Conservation (phyloP, 345 rosid genomes). For the Linum lewisii region DNA sequence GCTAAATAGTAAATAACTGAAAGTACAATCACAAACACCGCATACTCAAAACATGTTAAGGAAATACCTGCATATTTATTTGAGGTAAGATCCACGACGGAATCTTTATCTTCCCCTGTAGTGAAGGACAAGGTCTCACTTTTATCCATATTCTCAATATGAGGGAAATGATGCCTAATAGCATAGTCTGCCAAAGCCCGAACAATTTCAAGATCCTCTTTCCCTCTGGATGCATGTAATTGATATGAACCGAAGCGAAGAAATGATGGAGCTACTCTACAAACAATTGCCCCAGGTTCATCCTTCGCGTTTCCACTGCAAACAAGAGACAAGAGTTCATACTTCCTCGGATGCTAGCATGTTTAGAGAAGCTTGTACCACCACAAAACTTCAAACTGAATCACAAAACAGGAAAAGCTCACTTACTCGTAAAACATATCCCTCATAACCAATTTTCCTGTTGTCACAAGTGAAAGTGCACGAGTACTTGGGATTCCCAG, state of each 20-base stretch:
- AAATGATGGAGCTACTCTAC: slow-evolving; percentile 86
- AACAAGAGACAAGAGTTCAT: slow-evolving; percentile 7
- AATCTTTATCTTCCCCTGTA: slow-evolving; percentile 66
- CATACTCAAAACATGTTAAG: not conserved
- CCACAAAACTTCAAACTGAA: not conserved
- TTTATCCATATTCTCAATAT: slow-evolving; percentile 64
- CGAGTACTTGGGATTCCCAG: slow-evolving; percentile 97
- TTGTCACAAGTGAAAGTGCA: slow-evolving; percentile 84
- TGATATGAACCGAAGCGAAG: slow-evolving; percentile 91
- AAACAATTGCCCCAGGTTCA: slow-evolving; percentile 92
- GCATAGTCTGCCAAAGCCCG: slow-evolving; percentile 84
- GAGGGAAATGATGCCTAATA: slow-evolving; percentile 78
- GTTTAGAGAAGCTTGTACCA: not conserved
- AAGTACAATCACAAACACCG: not conserved
- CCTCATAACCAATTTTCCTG: slow-evolving; percentile 83
- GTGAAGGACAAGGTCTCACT: slow-evolving; percentile 86
- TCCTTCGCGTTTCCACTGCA: slow-evolving; percentile 94
- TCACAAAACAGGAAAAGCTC: not conserved
- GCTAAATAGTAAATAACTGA: not conserved
- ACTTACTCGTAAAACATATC: slow-evolving; percentile 99
- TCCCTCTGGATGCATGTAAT: slow-evolving; percentile 81
- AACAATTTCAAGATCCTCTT: slow-evolving; percentile 78
- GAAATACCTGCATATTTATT: slow-evolving; percentile 90
- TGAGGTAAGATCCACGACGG: slow-evolving; percentile 79
- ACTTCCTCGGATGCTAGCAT: not conserved